Conservation (phyloP, 495 filamentous ascomycete species). For the Aspergillus heteromorphus region DNA sequence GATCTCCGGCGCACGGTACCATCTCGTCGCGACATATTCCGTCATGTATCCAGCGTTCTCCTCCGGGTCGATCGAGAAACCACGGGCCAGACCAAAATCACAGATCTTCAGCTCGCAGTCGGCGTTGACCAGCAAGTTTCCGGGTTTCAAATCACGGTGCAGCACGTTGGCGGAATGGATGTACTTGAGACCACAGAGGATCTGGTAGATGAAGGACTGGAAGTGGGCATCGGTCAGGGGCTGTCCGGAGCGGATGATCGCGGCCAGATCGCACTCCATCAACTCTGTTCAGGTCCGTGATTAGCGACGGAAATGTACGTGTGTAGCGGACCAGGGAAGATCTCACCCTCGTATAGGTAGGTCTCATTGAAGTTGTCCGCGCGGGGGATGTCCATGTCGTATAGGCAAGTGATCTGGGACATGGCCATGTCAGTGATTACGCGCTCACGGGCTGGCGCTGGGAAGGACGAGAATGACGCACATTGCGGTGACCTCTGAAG, state of each 20-base stretch:
- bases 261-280: slow-evolving; percentile 98
- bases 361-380: slow-evolving; percentile 99
- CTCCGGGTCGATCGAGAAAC: slow-evolving; percentile 93
- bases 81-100: slow-evolving; percentile 93
- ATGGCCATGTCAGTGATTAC: slow-evolving; percentile 26
- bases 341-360: slow-evolving; percentile 92
- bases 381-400: slow-evolving; percentile 98
- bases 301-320: background rate
- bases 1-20: slow-evolving; percentile 98
- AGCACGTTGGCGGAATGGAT: slow-evolving; percentile 98
- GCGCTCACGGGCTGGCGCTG: slow-evolving; percentile 13
- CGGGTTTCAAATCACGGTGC: slow-evolving; percentile 94
- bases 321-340: background rate
- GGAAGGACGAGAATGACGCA: slow-evolving; percentile 29
- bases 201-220: slow-evolving; percentile 94
- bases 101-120: slow-evolving; percentile 99
- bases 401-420: slow-evolving; percentile 91
- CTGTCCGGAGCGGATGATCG: slow-evolving; percentile 95
- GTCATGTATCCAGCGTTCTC: slow-evolving; percentile 99
- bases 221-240: slow-evolving; percentile 94
- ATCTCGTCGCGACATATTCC: slow-evolving; percentile 96
- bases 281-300: slow-evolving; percentile 57
- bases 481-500: slow-evolving; percentile 83
- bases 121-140: slow-evolving; percentile 94
- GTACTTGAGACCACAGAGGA: slow-evolving; percentile 93